Evolutionary conservation across 306 rosid species (phyloP), one percentile per base, ranked within the genome.

Genomic region (Ziziphus jujuba): DNA sequence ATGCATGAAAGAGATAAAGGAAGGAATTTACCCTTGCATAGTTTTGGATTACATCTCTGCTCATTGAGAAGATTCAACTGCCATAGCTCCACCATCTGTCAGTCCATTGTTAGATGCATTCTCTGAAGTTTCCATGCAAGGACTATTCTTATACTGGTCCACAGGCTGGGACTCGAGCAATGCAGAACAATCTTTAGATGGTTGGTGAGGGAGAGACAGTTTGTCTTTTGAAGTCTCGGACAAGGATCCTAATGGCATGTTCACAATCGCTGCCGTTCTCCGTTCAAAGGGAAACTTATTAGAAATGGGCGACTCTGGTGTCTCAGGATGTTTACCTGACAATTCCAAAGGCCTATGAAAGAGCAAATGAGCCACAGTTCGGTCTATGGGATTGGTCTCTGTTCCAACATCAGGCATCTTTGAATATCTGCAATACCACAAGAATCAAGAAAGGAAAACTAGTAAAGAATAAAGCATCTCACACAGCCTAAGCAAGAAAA

Each of bases 301-400:
- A 63, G 91, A 73, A 74, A 69, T 33, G 47, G 85, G 83, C 2
- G 80, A 80, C 70, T 82, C 87, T 38, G 82, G 76, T 40, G 72
- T 65, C 23, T 82, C 91, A 5, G 76, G 61, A 61, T 60, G 82
- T 68, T 80, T 83, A 69, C 80, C 85, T 3, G 80, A 74, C 8
- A 73, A 67, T 71, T 86, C 92, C 66, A 75, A 55, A 47, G 95
- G 95, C 67, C 87, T 78, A 67, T 88, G 87, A 66, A 95, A 95
- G 77, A 95, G 97, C 78, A 95, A 81, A 76, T 85, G 97, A 66
- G 99, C 99, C 73, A 95, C 87, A 14, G 83, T 85, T 72, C 99
- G 83, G 74, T 95, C 97, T 9, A 90, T 80, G 72, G 96, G 84
- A 73, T 95, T 90, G 24, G 99, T 95, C 89, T 88, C 84, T 47